Conservation (phyloP, 495 filamentous ascomycete genomes). For the Tuber magnatum region DNA sequence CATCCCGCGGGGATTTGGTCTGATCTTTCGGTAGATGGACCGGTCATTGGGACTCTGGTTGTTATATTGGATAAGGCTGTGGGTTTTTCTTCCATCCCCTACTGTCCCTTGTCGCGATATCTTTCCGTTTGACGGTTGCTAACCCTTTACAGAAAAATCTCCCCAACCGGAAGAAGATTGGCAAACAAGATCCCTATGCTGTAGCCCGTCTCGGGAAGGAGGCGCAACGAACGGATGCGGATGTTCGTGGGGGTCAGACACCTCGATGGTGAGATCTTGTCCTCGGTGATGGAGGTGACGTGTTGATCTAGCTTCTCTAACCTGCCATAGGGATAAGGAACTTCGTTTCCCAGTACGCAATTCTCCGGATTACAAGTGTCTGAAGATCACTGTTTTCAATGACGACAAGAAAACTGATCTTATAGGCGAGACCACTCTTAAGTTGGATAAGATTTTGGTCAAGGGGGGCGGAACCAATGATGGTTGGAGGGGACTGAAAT, state of each 20-base stretch:
- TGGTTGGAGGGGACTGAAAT: slow-evolving; percentile 79
- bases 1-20: slow-evolving; percentile 94
- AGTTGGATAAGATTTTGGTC: slow-evolving; percentile 70
- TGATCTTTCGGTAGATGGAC: slow-evolving; percentile 91
- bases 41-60: slow-evolving; percentile 87
- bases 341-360: slow-evolving; percentile 93
- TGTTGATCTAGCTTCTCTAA: slow-evolving; percentile 39
- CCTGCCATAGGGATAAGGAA: slow-evolving; percentile 76
- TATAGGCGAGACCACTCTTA: slow-evolving; percentile 87
- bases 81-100: slow-evolving; percentile 17
- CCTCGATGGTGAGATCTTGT: slow-evolving; percentile 70
- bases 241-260: slow-evolving; percentile 89
- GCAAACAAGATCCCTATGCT: slow-evolving; percentile 97
- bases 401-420: slow-evolving; percentile 94
- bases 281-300: neutral
- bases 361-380: slow-evolving; percentile 84
- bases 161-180: slow-evolving; percentile 90
- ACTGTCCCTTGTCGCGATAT: slow-evolving; percentile 5
- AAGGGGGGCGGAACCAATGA: slow-evolving; percentile 86
- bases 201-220: slow-evolving; percentile 91
- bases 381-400: slow-evolving; percentile 95
- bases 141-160: slow-evolving; percentile 62
- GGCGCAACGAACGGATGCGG: slow-evolving; percentile 93
- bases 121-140: slow-evolving; percentile 29
- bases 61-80: slow-evolving; percentile 75